A percentile compares a stretch with the other conserved stretches of the same genome.
phyloP scores from a whole-genome alignment of 352 stramenopile species.

The Globisporangium uncinulatum region DNA sequence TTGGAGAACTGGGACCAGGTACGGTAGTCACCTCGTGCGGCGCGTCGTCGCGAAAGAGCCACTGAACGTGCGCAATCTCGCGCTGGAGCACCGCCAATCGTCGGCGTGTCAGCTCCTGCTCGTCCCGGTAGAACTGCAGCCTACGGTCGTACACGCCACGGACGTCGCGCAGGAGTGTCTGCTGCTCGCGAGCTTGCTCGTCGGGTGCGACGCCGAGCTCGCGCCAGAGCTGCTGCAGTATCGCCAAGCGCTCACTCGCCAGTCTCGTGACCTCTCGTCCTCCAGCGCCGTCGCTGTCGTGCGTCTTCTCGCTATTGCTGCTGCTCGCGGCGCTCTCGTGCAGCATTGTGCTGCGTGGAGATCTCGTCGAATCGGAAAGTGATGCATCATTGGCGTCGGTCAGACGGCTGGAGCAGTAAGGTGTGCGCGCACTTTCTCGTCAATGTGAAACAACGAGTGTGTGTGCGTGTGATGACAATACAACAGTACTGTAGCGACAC shows the following conservation, averaged over 20 bases:
- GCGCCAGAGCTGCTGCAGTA: conserved; percentile 28
- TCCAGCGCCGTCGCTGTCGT: neutral
- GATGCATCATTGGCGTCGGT: neutral
- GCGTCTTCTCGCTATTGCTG: neutral
- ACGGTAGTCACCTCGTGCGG: conserved; percentile 11
- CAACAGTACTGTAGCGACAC: too few relatives aligned
- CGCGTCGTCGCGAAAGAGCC: conserved; percentile 25
- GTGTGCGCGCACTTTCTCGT: neutral
- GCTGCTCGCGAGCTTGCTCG: conserved; percentile 27
- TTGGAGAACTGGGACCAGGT: neutral
- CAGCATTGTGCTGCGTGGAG: neutral
- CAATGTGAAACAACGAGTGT: too few relatives aligned
- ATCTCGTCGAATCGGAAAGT: neutral
- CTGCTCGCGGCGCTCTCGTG: neutral
- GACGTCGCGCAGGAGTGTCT: conserved; percentile 6
- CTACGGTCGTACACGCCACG: conserved; percentile 3
- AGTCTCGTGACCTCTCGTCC: neutral
- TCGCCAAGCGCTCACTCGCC: conserved; percentile 8
- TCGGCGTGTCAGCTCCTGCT: conserved; percentile 18
- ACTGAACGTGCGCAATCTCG: conserved; percentile 28
- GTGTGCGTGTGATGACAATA: too few relatives aligned
- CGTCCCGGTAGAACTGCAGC: conserved; percentile 14
- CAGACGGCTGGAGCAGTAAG: neutral
- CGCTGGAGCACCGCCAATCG: conserved; percentile 19
- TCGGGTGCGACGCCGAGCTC: conserved; percentile 21